Conservation (phyloP, 2,329 filamentous ascomycete genomes). For the Biscogniauxia mediterranea region DNA sequence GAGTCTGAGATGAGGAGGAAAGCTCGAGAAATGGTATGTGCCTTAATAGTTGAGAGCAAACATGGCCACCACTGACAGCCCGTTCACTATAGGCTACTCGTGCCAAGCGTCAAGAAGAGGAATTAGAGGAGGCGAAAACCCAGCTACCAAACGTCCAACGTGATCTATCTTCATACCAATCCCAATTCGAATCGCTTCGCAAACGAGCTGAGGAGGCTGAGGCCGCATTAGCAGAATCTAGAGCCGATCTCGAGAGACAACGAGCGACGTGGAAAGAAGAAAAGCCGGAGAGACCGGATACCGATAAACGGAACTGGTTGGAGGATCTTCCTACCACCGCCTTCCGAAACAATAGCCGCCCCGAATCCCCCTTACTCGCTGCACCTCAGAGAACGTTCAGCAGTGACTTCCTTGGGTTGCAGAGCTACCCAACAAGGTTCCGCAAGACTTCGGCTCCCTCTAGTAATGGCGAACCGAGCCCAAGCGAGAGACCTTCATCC, state of each 20-base stretch:
- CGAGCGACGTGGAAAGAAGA: slow-evolving; percentile 39
- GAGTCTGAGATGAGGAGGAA: slow-evolving; percentile 89
- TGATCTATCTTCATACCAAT: slow-evolving; percentile 59
- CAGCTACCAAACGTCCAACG: slow-evolving; percentile 63
- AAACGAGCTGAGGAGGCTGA: slow-evolving; percentile 66
- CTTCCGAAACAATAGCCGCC: slow-evolving; percentile 48
- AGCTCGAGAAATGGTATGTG: slow-evolving; percentile 75
- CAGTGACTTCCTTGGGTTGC: slow-evolving; percentile 51
- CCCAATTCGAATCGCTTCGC: slow-evolving; percentile 60
- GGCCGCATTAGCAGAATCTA: slow-evolving; percentile 57
- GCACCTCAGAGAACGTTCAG: slow-evolving; percentile 51
- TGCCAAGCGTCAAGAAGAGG: slow-evolving; percentile 72
- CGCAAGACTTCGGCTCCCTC: slow-evolving; percentile 50
- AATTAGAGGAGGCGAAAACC: slow-evolving; percentile 69
- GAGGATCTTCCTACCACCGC: slow-evolving; percentile 47
- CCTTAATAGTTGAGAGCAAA: neutral
- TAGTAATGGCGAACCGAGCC: slow-evolving; percentile 45
- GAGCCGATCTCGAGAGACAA: slow-evolving; percentile 50
- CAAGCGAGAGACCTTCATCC: slow-evolving; percentile 39
- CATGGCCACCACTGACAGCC: slow-evolving; percentile 25
- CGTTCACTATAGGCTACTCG: slow-evolving; percentile 52
- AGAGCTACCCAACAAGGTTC: slow-evolving; percentile 39
- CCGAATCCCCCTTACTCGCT: slow-evolving; percentile 53
- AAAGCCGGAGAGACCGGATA: slow-evolving; percentile 39
- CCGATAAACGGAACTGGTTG: slow-evolving; percentile 49